Evolutionary conservation across 2,329 filamentous ascomycete species (phyloP).

Genomic region (Fusarium buxicola): DNA sequence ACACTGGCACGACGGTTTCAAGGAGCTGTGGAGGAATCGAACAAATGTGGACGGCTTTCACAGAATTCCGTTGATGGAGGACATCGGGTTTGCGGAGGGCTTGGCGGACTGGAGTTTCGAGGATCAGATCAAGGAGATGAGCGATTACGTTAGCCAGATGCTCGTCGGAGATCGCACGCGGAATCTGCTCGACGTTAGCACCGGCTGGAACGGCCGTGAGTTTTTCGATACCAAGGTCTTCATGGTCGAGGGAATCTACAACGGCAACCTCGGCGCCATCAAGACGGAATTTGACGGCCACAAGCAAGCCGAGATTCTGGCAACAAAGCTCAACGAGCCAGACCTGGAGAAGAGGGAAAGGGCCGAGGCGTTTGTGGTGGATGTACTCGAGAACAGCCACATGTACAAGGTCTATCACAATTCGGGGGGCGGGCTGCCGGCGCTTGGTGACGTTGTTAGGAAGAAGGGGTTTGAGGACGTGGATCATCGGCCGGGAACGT

Average conservation of each 20-base stretch:
- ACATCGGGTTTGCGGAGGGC: constrained; percentile 49
- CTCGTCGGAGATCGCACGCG: constrained; percentile 50
- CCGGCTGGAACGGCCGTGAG: constrained; percentile 49
- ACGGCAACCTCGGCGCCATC: constrained; percentile 49
- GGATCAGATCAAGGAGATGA: constrained; percentile 46
- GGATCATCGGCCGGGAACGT: constrained; percentile 49
- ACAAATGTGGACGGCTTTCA: constrained; percentile 51
- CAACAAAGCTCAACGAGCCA: constrained; percentile 48
- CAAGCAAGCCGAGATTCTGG: constrained; percentile 49
- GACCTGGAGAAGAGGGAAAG: constrained; percentile 41
- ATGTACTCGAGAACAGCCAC: constrained; percentile 50
- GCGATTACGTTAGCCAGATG: constrained; percentile 54
- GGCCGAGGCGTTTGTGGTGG: constrained; percentile 49
- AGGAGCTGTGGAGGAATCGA: constrained; percentile 50
- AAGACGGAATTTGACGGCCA: constrained; percentile 45
- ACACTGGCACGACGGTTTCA: constrained; percentile 55
- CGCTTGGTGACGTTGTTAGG: constrained; percentile 50
- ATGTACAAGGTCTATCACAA: constrained; percentile 55
- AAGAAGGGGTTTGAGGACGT: constrained; percentile 43
- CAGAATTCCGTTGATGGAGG: constrained; percentile 43
- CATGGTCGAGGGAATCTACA: constrained; percentile 47
- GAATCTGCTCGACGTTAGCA: constrained; percentile 47
- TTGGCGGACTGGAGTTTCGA: constrained; percentile 29
- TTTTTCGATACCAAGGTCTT: constrained; percentile 50
- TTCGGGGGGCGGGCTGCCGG: constrained; percentile 45